Conservation (phyloP, 371 early-diverging fungal genomes). For the Syncephalastrum racemosum region DNA sequence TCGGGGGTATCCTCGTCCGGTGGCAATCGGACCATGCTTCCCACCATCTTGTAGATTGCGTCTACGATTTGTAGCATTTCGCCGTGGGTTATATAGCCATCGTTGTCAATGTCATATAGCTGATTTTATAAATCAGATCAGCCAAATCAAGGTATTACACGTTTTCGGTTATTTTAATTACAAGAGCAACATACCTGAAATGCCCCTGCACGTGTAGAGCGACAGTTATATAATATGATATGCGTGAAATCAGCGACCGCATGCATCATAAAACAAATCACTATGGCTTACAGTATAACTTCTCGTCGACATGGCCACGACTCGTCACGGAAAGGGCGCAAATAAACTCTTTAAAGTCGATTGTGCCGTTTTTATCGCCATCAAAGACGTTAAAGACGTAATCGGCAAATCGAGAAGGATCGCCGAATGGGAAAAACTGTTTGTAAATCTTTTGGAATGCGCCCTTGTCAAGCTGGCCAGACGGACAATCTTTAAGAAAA, state of each 20-base stretch:
- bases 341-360: conserved; percentile 94
- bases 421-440: conserved; percentile 96
- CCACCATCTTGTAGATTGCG: conserved; percentile 94
- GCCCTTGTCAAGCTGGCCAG: conserved; percentile 79
- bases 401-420: conserved; percentile 88
- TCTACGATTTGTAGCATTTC: conserved; percentile 92
- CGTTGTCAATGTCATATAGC: conserved; percentile 91
- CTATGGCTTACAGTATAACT: conserved; percentile 68
- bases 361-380: conserved; percentile 80
- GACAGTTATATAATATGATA: too few relatives aligned
- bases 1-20: conserved; percentile 91
- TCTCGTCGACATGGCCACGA: conserved; percentile 87
- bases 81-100: conserved; percentile 83
- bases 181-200: conserved; percentile 28
- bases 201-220: conserved; percentile 31
- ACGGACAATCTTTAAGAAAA: conserved; percentile 90
- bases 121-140: conserved; percentile 34
- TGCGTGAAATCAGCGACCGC: conserved; percentile 1
- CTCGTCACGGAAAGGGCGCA: conserved; percentile 85
- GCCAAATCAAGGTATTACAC: conserved; percentile 14
- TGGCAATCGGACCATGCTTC: conserved; percentile 87
- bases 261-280: neutral
- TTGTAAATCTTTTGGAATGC: conserved; percentile 95
- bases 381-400: conserved; percentile 92
- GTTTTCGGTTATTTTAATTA: neutral